phyloP scores from a whole-genome alignment of 2,329 filamentous ascomycete genomes.

The Pestalotiopsis sp. region DNA sequence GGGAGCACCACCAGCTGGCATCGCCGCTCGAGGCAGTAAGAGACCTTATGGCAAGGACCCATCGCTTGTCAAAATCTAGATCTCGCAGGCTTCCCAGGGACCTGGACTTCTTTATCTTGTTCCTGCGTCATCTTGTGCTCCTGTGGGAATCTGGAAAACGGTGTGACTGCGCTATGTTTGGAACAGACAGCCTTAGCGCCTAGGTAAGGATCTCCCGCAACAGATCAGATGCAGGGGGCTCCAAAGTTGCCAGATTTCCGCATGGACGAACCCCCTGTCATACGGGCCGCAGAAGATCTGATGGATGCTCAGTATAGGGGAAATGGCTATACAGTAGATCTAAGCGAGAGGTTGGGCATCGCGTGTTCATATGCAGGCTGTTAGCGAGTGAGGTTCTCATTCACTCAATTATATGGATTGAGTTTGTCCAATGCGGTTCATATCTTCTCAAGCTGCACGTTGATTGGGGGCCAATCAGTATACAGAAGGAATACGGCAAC shows the following conservation, averaged over 20 bases:
- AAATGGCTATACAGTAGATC: neutral
- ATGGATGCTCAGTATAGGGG: neutral
- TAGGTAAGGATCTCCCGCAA: neutral
- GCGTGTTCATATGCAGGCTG: neutral
- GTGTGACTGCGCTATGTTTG: slow-evolving; percentile 4
- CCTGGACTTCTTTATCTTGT: neutral
- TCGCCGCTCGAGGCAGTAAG: neutral
- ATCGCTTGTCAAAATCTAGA: neutral
- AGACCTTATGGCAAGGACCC: neutral
- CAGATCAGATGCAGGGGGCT: slow-evolving; percentile 6
- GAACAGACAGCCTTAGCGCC: neutral
- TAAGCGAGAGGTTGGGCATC: neutral
- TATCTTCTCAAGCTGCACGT: neutral
- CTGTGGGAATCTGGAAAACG: neutral
- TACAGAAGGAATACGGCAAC: neutral
- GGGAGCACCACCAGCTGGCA: neutral
- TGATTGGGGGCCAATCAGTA: neutral
- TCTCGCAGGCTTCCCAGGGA: neutral
- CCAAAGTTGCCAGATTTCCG: neutral
- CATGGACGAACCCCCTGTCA: neutral
- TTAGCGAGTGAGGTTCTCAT: neutral
- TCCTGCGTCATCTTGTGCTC: neutral
- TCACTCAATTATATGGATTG: neutral
- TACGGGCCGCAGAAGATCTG: neutral
- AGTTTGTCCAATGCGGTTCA: neutral